These are phyloP conservation scores for Diversispora eburnea DNA, from an alignment of 192 early-diverging fungal species.

Conservation along the genomic window DNA sequence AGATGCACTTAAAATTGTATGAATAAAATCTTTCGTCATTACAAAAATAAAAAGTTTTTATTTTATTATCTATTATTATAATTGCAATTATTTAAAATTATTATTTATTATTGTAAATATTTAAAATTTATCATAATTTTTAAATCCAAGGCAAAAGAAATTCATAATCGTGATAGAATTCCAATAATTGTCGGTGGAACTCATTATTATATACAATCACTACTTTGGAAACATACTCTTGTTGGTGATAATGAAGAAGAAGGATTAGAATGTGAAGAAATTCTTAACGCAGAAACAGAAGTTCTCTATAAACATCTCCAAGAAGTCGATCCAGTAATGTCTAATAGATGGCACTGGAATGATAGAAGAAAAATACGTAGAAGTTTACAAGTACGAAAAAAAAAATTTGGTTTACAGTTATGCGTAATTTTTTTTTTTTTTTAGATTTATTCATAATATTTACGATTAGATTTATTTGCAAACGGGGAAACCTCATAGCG, in stretches of 20 bases:
- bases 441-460: background rate
- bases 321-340: constrained; percentile 80
- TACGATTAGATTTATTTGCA: constrained; percentile 54
- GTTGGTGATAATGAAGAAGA: constrained; percentile 33
- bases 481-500: constrained; percentile 73
- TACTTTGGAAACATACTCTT: constrained; percentile 76
- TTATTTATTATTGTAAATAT: background rate
- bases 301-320: constrained; percentile 66
- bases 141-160: constrained; percentile 62
- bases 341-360: constrained; percentile 84
- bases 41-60: background rate
- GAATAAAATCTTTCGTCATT: background rate
- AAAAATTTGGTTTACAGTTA: too few species aligned
- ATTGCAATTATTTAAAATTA: constrained; percentile 4
- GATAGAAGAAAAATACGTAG: constrained; percentile 84
- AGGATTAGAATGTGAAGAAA: constrained; percentile 28
- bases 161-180: constrained; percentile 63
- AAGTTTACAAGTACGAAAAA: constrained; percentile 67
- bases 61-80: too few species aligned
- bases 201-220: constrained; percentile 93
- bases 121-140: constrained; percentile 1
- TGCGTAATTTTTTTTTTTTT: background rate
- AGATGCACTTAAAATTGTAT: constrained; percentile 69
- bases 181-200: constrained; percentile 96
- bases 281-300: constrained; percentile 38